These are phyloP conservation scores for Crucihimalaya himalaica DNA, from an alignment of 345 rosid species.

Conservation along the genomic window DNA sequence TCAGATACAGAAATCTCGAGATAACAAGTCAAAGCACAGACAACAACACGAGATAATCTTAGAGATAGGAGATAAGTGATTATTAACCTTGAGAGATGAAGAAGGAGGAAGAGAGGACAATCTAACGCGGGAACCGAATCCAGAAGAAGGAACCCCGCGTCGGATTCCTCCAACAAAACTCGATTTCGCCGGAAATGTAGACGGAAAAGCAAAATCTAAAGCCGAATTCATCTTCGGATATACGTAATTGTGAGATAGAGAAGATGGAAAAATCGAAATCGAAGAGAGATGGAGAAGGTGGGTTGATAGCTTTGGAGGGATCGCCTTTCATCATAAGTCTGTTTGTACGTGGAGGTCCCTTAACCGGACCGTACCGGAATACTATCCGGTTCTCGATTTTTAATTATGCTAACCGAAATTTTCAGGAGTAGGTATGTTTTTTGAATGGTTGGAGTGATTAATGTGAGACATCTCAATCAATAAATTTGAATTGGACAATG, in stretches of 20 bases:
- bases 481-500: not conserved
- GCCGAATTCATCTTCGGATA: conserved; percentile 14
- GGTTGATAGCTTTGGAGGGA: conserved; percentile 37
- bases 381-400: not conserved
- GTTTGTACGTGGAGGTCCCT: not conserved
- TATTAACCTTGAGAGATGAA: conserved; percentile 35
- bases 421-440: no score
- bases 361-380: conserved; percentile 24
- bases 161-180: conserved; percentile 4
- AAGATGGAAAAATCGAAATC: no score
- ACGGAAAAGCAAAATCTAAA: conserved; percentile 20
- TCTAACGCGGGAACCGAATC: conserved; percentile 20
- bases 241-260: no score
- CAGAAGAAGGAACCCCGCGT: not conserved
- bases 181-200: conserved; percentile 21
- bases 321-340: conserved; percentile 31
- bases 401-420: no score
- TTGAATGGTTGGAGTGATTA: no score
- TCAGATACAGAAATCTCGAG: not conserved
- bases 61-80: not conserved
- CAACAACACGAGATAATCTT: no score
- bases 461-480: not conserved
- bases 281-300: not conserved
- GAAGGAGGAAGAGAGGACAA: conserved; percentile 23
- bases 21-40: not conserved